Conservation (phyloP, 164 flowering plant species). For the Vitis riparia region DNA sequence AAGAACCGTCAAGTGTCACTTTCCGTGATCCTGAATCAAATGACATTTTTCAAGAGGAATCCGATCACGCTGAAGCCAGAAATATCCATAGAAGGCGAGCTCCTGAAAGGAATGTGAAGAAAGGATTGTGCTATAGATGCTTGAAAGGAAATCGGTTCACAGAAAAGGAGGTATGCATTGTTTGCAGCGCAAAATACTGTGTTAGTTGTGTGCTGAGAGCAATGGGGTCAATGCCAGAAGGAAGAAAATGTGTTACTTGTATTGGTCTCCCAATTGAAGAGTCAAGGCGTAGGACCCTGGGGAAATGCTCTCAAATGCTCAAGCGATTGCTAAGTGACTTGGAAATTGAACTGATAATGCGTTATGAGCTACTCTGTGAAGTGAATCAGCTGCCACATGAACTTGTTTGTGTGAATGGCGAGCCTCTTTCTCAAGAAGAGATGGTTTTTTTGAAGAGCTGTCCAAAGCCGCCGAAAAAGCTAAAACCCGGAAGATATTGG, state of each 20-base stretch:
- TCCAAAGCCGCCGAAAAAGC: conserved; percentile 38
- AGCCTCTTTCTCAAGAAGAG: conserved; percentile 31
- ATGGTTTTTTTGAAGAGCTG: conserved; percentile 33
- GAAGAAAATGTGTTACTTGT: conserved; percentile 56
- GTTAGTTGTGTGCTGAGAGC: conserved; percentile 43
- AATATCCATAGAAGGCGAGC: conserved; percentile 25
- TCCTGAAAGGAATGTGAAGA: conserved; percentile 40
- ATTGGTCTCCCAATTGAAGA: conserved; percentile 45
- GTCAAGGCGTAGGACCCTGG: conserved; percentile 33
- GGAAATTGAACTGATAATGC: conserved; percentile 39
- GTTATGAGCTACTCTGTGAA: conserved; percentile 31
- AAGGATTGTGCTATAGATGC: conserved; percentile 55
- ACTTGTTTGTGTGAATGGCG: conserved; percentile 39
- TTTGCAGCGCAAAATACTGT: conserved; percentile 56
- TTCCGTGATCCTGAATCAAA: conserved; percentile 36
- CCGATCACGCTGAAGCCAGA: conserved; percentile 23
- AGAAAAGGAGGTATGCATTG: conserved; percentile 48
- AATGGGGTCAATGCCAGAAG: conserved; percentile 73
- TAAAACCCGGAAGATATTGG: conserved; percentile 58
- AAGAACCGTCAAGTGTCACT: conserved; percentile 45
- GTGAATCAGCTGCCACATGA: conserved; percentile 39
- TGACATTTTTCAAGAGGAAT: conserved; percentile 23
- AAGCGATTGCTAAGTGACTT: conserved; percentile 24
- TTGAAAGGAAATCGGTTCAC: conserved; percentile 45
- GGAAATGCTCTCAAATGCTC: conserved; percentile 41